Conservation (phyloP, 257 asterid species). For the Buddleja alternifolia region DNA sequence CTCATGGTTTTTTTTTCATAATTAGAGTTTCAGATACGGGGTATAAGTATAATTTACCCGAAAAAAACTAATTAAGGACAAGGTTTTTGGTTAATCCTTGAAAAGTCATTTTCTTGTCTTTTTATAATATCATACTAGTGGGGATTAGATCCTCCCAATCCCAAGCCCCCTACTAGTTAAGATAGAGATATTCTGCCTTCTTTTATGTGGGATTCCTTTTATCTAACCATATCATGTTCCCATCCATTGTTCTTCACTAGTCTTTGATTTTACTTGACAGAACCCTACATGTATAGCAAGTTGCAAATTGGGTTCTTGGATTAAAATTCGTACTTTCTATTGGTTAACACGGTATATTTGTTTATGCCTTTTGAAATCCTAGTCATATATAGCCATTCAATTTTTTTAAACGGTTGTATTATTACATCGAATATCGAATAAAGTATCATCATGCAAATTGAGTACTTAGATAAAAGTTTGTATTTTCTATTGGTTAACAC, state of each 20-base stretch:
- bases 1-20: no score
- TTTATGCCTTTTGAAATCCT: neutral
- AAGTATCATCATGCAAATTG: no score
- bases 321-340: neutral
- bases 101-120: conserved; percentile 49
- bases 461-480: neutral
- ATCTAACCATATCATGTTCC: conserved; percentile 6
- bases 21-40: no score
- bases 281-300: neutral
- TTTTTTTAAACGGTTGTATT: no score
- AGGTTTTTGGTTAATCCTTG: conserved; percentile 28
- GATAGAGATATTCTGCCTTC: conserved; percentile 40
- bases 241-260: neutral
- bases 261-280: neutral
- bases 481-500: neutral
- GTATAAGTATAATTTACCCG: neutral
- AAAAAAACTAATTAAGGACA: conserved; percentile 16
- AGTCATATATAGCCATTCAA: no score
- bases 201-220: conserved; percentile 22
- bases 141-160: conserved; percentile 67
- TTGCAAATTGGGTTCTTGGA: neutral
- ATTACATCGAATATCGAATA: no score
- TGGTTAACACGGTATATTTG: neutral
- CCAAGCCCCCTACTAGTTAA: conserved; percentile 38
- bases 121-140: conserved; percentile 44